Conservation (phyloP, 176 grass and related monocot genomes). For the Pontederia crassipes region DNA sequence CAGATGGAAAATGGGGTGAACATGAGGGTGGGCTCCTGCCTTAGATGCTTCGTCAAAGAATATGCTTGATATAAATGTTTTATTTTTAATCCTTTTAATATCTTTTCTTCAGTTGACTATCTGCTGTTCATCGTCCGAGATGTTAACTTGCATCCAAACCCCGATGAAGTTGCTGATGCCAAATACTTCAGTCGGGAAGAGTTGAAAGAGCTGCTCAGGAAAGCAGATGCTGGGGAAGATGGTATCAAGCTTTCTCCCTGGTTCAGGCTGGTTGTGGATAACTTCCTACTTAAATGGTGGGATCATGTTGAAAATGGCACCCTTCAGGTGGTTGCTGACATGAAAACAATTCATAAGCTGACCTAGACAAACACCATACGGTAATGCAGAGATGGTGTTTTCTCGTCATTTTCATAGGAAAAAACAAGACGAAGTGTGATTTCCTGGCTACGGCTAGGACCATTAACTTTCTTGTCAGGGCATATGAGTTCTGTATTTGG, state of each 20-base stretch:
- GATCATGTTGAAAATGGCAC: conserved; percentile 69
- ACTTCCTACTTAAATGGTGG: conserved; percentile 95
- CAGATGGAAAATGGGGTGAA: conserved; percentile 92
- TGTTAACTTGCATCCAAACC: conserved; percentile 67
- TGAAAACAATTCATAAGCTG: conserved; percentile 92
- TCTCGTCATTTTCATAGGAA: too few relatives aligned
- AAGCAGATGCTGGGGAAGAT: conserved; percentile 62
- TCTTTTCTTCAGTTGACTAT: conserved; percentile 60
- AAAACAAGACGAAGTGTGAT: too few relatives aligned
- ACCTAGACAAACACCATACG: neutral
- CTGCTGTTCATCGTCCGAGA: conserved; percentile 71
- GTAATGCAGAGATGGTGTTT: too few relatives aligned
- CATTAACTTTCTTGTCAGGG: too few relatives aligned
- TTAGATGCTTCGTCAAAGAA: conserved; percentile 10
- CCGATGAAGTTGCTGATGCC: conserved; percentile 65
- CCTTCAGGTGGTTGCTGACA: conserved; percentile 47
- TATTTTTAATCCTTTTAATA: neutral
- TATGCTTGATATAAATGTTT: conserved; percentile 18
- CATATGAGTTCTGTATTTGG: too few relatives aligned
- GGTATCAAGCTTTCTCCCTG: conserved; percentile 78
- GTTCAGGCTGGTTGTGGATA: conserved; percentile 78
- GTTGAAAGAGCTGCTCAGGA: conserved; percentile 61
- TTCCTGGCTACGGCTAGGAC: too few relatives aligned
- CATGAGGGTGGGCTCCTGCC: conserved; percentile 53
- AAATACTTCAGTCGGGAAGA: conserved; percentile 68